Conservation (phyloP, 2,329 filamentous ascomycete species). For the Colletotrichum gloeosporioides region DNA sequence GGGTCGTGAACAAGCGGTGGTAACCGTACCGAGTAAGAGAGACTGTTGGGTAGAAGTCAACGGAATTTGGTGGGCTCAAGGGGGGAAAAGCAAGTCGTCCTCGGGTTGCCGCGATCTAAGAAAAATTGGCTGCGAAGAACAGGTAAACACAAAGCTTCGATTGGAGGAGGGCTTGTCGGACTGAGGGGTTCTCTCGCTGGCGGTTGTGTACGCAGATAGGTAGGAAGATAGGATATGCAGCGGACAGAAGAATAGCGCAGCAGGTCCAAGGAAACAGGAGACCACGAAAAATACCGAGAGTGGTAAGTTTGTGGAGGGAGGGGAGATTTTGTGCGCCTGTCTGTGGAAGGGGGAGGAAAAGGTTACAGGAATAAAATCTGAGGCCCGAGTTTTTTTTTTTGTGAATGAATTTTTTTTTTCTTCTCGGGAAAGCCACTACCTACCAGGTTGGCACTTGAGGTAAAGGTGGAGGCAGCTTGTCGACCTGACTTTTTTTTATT, state of each 20-base stretch:
- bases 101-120: slow-evolving; percentile 18
- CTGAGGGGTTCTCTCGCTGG: not conserved
- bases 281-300: slow-evolving; percentile 9
- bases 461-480: slow-evolving; percentile 18
- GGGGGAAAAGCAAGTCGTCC: slow-evolving; percentile 1
- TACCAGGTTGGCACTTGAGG: slow-evolving; percentile 21
- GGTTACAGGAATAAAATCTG: slow-evolving; percentile 22
- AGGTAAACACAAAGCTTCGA: slow-evolving; percentile 22
- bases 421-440: slow-evolving; percentile 19
- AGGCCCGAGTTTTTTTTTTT: slow-evolving; percentile 24
- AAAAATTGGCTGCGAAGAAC: slow-evolving; percentile 15
- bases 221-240: not conserved
- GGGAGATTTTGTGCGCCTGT: slow-evolving; percentile 6
- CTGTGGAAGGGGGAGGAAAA: slow-evolving; percentile 4
- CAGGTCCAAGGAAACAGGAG: slow-evolving; percentile 1
- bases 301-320: slow-evolving; percentile 10
- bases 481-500: slow-evolving; percentile 2
- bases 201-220: slow-evolving; percentile 3
- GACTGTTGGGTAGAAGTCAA: slow-evolving; percentile 6
- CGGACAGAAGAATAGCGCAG: not conserved
- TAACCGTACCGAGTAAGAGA: not conserved
- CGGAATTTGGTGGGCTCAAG: not conserved
- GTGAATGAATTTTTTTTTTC: slow-evolving; percentile 25
- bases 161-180: slow-evolving; percentile 12
- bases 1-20: not conserved